These are phyloP conservation scores for Trichophyton rubrum DNA, from an alignment of 2,329 filamentous ascomycete genomes.

Conservation along the genomic window DNA sequence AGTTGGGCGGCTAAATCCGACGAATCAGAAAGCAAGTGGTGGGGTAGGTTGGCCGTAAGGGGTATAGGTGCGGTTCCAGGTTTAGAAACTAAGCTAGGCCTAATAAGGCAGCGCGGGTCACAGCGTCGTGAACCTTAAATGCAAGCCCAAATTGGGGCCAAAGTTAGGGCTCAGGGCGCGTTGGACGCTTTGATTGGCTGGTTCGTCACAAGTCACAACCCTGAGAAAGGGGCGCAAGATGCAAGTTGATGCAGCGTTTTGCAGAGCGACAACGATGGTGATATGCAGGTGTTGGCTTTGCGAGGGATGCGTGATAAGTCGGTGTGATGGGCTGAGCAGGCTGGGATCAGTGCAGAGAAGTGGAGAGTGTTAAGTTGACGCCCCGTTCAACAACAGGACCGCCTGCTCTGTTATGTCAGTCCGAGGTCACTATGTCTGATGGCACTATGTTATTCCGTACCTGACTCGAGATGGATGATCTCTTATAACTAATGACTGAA, in stretches of 20 bases:
- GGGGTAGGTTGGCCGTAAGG: neutral
- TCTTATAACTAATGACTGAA: neutral
- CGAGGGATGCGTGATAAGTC: neutral
- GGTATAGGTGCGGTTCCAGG: slow-evolving; percentile 6
- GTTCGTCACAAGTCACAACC: neutral
- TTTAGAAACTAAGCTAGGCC: slow-evolving; percentile 12
- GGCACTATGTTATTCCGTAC: neutral
- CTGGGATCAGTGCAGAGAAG: slow-evolving; percentile 1
- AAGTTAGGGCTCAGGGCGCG: slow-evolving; percentile 8
- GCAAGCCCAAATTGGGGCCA: slow-evolving; percentile 7
- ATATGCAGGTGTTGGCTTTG: neutral
- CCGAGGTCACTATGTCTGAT: neutral
- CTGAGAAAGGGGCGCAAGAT: neutral
- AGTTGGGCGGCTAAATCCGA: slow-evolving; percentile 11
- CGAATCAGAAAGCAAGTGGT: slow-evolving; percentile 5
- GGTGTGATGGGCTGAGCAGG: slow-evolving; percentile 1
- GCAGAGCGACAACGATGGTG: neutral
- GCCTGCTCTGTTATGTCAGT: neutral
- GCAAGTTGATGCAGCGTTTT: neutral
- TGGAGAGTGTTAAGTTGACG: neutral
- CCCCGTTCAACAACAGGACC: neutral
- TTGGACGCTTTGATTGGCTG: slow-evolving; percentile 8
- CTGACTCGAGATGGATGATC: neutral
- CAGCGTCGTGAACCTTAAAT: slow-evolving; percentile 5
- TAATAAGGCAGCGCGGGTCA: slow-evolving; percentile 8